phyloP scores from a whole-genome alignment of 1,284 basidiomycete species.

The Apiotrichum laibachii region DNA sequence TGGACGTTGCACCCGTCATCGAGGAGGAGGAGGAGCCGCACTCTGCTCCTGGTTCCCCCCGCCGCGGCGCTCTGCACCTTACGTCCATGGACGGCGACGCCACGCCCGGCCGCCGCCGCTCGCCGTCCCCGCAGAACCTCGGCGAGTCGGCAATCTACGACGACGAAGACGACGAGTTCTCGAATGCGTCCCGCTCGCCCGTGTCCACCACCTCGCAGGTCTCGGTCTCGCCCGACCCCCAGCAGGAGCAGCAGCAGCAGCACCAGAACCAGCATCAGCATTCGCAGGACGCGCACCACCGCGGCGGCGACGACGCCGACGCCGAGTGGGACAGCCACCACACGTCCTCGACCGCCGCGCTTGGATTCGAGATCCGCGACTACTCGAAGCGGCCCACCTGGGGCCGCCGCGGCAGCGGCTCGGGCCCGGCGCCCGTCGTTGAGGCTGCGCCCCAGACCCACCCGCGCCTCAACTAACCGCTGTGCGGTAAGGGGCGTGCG shows the following conservation, averaged over 20 bases:
- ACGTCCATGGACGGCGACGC: conserved; percentile 10
- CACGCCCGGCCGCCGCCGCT: conserved; percentile 18
- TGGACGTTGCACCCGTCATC: conserved; percentile 2
- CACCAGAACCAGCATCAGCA: not conserved
- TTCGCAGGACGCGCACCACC: not conserved
- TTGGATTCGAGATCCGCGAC: conserved; percentile 17
- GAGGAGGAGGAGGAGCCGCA: conserved; percentile 16
- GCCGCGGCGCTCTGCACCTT: not conserved
- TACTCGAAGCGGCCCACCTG: conserved; percentile 8
- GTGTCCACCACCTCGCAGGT: not conserved
- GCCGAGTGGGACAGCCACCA: conserved; percentile 5
- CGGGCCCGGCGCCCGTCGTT: not conserved
- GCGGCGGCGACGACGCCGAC: conserved; percentile 5
- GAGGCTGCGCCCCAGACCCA: not conserved
- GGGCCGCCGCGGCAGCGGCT: conserved; percentile 2
- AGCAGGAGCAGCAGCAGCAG: conserved; percentile 8
- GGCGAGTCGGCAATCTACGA: conserved; percentile 3
- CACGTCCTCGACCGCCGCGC: conserved; percentile 4
- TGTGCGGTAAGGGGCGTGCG: not conserved
- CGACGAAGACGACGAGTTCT: conserved; percentile 7
- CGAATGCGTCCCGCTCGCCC: not conserved
- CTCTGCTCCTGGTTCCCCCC: not conserved
- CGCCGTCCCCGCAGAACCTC: conserved; percentile 1
- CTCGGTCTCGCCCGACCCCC: not conserved
- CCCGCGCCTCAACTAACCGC: not conserved